Base-by-base conservation (phyloP, 768 basidiomycete genomes). In the Xerocomus brunneocitrinus region DNA sequence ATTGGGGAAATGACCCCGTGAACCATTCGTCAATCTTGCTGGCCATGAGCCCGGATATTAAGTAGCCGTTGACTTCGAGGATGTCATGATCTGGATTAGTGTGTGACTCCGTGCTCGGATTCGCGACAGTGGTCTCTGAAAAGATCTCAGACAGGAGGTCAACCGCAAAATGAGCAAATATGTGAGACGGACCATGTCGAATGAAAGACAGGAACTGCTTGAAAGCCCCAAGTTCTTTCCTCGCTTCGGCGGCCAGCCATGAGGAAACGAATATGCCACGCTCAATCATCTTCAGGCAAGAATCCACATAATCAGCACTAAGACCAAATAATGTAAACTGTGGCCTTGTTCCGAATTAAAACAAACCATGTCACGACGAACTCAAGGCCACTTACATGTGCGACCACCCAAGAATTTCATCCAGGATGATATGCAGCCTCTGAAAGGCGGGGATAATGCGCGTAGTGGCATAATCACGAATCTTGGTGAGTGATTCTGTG, bases 11-110 rank as follows among this genome's bases (percentile, higher is more conserved):
- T 47, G 81, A 79, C 19, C 87, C 88, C 66, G 76, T 76, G 67
- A 92, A 92, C 87, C 89, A 92, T 58, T 76, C 78, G 73, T 91
- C 89, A 69, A 92, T 80, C 47, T 76, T 71, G 67, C 86, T 90
- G 49, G 74, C 73, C 49, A 78, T 74, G 41, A 92, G 77, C 45
- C 89, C 87, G 40, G 80, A 81, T 60, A 80, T 81, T 62, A 92
- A 75, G 67, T 92, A 92, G 58, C 83, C 80, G 66, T 89, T 88
- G 48, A 88, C 89, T 74, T 90, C 87, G 48, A 91, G 74, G 56
- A 85, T 77, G 67, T 92, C 90, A 64, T 89, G 64, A 82, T 52
- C 82, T 47, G 76, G 72, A 50, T 71, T 69, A 56, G 72, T 60
- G 44, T 72, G 77, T 47, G 73, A 68, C 47, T 89, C 87, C 56